These are phyloP conservation scores for Lipomyces sp. DNA, from an alignment of 805 yeast species.

Conservation along the genomic window DNA sequence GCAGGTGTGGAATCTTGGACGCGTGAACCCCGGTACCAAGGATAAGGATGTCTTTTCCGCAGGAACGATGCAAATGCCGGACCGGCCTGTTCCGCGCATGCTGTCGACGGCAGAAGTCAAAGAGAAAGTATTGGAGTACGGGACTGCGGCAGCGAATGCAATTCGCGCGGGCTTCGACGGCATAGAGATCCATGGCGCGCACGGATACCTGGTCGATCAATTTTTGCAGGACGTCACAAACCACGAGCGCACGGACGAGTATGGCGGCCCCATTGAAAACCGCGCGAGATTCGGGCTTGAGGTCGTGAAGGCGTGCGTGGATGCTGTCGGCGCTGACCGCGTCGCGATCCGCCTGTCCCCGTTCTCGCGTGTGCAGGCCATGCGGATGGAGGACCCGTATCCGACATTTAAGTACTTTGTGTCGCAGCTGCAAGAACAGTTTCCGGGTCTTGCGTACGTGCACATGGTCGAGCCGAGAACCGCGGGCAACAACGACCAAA, in stretches of 20 bases:
- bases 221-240: conserved; percentile 48
- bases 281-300: conserved; percentile 51
- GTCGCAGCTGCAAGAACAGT: conserved; percentile 40
- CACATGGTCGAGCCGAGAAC: conserved; percentile 49
- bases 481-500: conserved; percentile 30
- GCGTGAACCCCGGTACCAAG: conserved; percentile 38
- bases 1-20: conserved; percentile 51
- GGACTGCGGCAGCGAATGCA: conserved; percentile 52
- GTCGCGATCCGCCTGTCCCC: conserved; percentile 44
- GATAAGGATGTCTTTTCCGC: conserved; percentile 31
- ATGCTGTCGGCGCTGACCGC: conserved; percentile 49
- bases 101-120: conserved; percentile 45
- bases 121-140: conserved; percentile 46
- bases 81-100: conserved; percentile 15
- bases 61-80: conserved; percentile 15
- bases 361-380: conserved; percentile 37
- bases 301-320: conserved; percentile 50
- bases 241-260: conserved; percentile 51
- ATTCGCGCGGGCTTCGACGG: conserved; percentile 57
- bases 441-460: conserved; percentile 42
- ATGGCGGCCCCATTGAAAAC: conserved; percentile 60
- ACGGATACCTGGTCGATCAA: conserved; percentile 52
- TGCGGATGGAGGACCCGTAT: conserved; percentile 30
- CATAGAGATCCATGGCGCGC: conserved; percentile 63
- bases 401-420: conserved; percentile 19